These are phyloP conservation scores for Bothriochloa decipiens DNA, from an alignment of 176 grass and related monocot species.

Conservation along the genomic window DNA sequence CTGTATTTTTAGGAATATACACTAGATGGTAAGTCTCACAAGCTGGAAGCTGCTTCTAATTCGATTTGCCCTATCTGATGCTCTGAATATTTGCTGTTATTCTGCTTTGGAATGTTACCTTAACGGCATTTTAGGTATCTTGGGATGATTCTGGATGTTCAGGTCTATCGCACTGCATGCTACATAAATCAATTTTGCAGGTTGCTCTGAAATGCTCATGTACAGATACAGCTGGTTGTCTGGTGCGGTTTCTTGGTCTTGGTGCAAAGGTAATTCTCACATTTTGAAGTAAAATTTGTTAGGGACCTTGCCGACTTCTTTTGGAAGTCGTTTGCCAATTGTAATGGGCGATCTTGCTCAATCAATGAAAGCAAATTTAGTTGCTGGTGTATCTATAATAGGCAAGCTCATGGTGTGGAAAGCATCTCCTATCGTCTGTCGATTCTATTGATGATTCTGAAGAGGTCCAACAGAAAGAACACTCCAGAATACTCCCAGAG, in stretches of 20 bases:
- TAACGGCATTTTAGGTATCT: constrained; percentile 60
- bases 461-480: constrained; percentile 65
- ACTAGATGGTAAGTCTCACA: not conserved
- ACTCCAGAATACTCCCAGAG: constrained; percentile 64
- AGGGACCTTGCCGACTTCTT: not conserved
- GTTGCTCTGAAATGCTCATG: constrained; percentile 70
- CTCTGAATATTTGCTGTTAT: constrained; percentile 13
- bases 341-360: constrained; percentile 8
- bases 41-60: not conserved
- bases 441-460: constrained; percentile 55
- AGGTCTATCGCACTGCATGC: constrained; percentile 65
- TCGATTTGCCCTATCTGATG: not conserved
- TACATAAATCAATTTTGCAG: constrained; percentile 76
- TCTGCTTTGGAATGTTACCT: constrained; percentile 33
- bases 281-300: constrained; percentile 19
- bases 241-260: constrained; percentile 65
- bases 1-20: not conserved
- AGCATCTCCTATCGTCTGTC: constrained; percentile 52
- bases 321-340: not conserved
- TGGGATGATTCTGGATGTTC: constrained; percentile 79
- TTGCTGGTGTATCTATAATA: constrained; percentile 36
- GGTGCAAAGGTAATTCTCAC: constrained; percentile 61
- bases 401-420: constrained; percentile 82
- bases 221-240: constrained; percentile 44
- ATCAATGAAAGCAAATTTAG: constrained; percentile 14